Evolutionary conservation across 2,329 filamentous ascomycete species (phyloP).

Genomic region (Talaromyces sp.): DNA sequence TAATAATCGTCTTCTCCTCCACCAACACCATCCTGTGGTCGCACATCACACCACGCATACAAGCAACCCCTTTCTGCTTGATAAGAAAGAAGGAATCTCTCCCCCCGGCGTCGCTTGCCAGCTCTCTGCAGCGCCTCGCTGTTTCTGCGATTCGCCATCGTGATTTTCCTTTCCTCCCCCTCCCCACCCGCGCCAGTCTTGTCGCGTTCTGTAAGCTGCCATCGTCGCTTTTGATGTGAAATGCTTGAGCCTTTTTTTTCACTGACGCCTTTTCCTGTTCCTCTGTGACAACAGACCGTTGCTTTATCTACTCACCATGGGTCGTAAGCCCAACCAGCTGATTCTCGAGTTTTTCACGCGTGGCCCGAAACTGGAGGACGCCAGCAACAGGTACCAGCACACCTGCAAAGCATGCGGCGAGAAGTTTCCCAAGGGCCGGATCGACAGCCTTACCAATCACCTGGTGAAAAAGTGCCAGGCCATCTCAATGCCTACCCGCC

Average conservation of each 20-base stretch:
- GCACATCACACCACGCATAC: background rate
- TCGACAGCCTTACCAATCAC: conserved; percentile 75
- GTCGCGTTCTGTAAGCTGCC: background rate
- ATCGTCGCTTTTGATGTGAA: background rate
- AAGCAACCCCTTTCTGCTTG: background rate
- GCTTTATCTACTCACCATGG: conserved; percentile 51
- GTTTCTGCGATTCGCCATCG: background rate
- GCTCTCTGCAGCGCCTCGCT: background rate
- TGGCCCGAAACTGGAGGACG: conserved; percentile 79
- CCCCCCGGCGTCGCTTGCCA: background rate
- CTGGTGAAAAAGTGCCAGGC: conserved; percentile 82
- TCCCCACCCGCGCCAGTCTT: background rate
- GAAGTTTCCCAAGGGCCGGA: conserved; percentile 83
- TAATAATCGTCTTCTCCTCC: background rate
- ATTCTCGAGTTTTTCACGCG: conserved; percentile 86
- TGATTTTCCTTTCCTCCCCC: background rate
- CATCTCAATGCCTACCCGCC: conserved; percentile 67
- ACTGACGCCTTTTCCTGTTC: conserved; percentile 10
- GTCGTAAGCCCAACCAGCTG: conserved; percentile 75
- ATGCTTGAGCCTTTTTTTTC: background rate
- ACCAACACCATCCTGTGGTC: background rate
- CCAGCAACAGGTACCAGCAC: conserved; percentile 86
- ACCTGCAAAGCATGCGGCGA: conserved; percentile 85
- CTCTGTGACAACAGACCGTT: conserved; percentile 1
- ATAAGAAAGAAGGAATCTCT: background rate